Evolutionary conservation across 106 monocot genomes (phyloP), one percentile per base, ranked within the genome.

Genomic region (Dendrobium officinale): DNA sequence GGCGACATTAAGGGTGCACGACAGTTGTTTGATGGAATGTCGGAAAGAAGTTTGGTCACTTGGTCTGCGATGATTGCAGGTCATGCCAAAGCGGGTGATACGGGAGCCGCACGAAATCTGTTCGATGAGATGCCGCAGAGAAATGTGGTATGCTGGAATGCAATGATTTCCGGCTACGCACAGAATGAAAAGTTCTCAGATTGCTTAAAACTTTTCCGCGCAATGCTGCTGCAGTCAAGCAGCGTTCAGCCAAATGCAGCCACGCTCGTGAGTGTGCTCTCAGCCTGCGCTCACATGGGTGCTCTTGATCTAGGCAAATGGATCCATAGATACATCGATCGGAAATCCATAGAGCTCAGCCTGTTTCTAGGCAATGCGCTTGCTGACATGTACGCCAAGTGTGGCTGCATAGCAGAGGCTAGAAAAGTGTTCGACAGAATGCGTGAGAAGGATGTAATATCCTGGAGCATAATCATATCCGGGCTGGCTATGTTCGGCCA

Each of bases 351-450:
- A 45, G 20, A 15, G 15, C 7, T 77, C 22, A 55, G 75, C 55
- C 77, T 83, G 11, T 86, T 86, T 45, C 37, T 86, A 48, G 83
- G 79, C 51, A 84, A 87, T 15, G 64, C 84, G 0, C 84, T 84
- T 9, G 79, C 79, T 45, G 81, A 83, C 42, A 83, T 87, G 87
- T 87, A 87, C 31, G 80, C 81, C 1, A 83, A 83, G 55, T 87
- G 87, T 15, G 81, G 84, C 27, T 79, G 81, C 75, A 67, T 84
- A 42, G 55, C 18, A 5, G 86, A 86, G 2, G 83, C 83, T 0
- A 58, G 58, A 40, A 54, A 26, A 7, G 81, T 87, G 55, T 87
- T 87, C 17, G 66, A 84, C 27, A 6, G 15, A 55, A 82, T 84
- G 87, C 16, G 2, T 1, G 79, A 84, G 79, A 84, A 54, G 74